Evolutionary conservation across 2,329 filamentous ascomycete species (phyloP), one percentile per base, ranked within the genome.

Genomic region (Aspergillus eucalypticola): DNA sequence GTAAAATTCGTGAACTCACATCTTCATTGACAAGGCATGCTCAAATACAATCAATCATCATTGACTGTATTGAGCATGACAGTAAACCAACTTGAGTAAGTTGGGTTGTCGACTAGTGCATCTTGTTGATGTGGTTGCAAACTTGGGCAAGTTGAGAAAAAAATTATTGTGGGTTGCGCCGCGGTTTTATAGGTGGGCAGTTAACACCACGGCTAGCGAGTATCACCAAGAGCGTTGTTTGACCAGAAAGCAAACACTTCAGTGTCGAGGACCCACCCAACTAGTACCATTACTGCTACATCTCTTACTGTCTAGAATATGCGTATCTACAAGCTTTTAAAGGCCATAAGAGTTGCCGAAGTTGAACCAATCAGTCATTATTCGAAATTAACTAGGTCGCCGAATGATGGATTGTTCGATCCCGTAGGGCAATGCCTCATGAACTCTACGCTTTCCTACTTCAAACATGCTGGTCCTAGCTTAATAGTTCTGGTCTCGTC

Each of bases 121-220:
- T 39, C 29, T 25, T 48, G 46, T 44, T 39, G 53, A 41, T 60
- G 58, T 41, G 48, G 60, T 48, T 68, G 56, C 56, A 66, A 66
- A 62, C 60, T 60, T 53, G 46, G 60, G 44, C 49, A 61, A 53
- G 58, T 54, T 54, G 52, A 56, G 39, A 60, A 62, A 64, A 66
- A 65, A 62, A 54, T 59, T 62, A 49, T 63, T 68, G 67, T 68
- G 66, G 62, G 65, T 38, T 49, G 39, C 44, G 54, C 41, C 35
- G 52, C 55, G 58, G 57, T 60, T 67, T 67, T 67, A 67, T 64
- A 66, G 32, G 51, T 38, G 15, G 56, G 52, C 39, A 58, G 49
- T 51, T 46, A 32, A 19, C 46, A 32, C 56, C 56, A 65, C 66
- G 67, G 67, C 38, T 58, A 55, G 57, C 58, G 61, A 54, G 8